Conservation (phyloP, 169 alveolate genomes). For the Plasmodium chabaudi region DNA sequence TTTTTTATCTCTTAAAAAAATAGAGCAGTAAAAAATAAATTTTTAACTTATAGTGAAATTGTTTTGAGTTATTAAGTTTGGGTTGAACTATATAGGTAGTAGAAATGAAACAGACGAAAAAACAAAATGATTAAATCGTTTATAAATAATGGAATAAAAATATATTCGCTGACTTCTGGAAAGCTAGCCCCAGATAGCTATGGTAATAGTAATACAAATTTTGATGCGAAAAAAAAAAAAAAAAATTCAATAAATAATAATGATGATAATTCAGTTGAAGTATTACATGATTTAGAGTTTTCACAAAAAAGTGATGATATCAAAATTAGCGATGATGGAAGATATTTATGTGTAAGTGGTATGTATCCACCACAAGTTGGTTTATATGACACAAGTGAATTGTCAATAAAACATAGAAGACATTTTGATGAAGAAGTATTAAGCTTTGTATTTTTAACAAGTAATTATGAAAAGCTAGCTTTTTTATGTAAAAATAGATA, state of each 20-base stretch:
- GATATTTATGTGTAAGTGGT: slow-evolving; percentile 83
- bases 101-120: neutral
- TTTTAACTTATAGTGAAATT: no score
- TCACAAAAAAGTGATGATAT: slow-evolving; percentile 83
- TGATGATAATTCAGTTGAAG: slow-evolving; percentile 73
- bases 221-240: neutral
- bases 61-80: no score
- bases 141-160: slow-evolving; percentile 68
- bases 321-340: slow-evolving; percentile 81
- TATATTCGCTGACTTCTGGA: slow-evolving; percentile 66
- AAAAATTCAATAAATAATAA: neutral
- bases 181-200: slow-evolving; percentile 22
- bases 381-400: slow-evolving; percentile 82
- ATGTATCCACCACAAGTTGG: slow-evolving; percentile 87
- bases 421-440: slow-evolving; percentile 85
- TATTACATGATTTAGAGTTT: slow-evolving; percentile 85
- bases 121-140: slow-evolving; percentile 62
- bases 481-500: slow-evolving; percentile 79
- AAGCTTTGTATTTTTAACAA: slow-evolving; percentile 79
- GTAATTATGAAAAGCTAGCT: slow-evolving; percentile 82
- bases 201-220: neutral
- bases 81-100: no score
- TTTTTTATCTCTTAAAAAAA: no score
- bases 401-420: slow-evolving; percentile 84
- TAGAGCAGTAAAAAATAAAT: no score